Percentiles rank a stretch among this genome's conserved stretches.
Conservation (phyloP, 2,329 filamentous ascomycete species). For the Monascus ruber region DNA sequence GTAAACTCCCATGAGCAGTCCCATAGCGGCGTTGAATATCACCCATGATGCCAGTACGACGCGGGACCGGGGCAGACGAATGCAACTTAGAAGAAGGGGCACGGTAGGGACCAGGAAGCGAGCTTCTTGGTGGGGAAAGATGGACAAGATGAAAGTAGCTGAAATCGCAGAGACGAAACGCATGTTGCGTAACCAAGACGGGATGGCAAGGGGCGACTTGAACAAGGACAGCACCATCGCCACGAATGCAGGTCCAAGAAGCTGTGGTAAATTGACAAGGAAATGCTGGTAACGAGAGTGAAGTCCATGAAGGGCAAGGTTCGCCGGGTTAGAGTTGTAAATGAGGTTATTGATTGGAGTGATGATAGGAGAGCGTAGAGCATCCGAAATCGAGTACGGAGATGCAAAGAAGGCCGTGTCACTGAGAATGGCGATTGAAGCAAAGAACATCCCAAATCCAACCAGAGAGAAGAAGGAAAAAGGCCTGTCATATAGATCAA, state of each 20-base stretch:
- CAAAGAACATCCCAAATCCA: slow-evolving; percentile 54
- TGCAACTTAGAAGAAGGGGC: slow-evolving; percentile 40
- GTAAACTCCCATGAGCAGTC: slow-evolving; percentile 41
- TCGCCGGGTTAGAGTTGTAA: slow-evolving; percentile 60
- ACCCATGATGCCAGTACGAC: slow-evolving; percentile 36
- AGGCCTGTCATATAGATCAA: slow-evolving; percentile 38
- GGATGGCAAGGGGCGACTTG: slow-evolving; percentile 17
- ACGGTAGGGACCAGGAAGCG: slow-evolving; percentile 42
- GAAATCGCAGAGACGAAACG: slow-evolving; percentile 34
- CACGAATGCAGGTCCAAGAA: slow-evolving; percentile 58
- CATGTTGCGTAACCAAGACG: slow-evolving; percentile 25
- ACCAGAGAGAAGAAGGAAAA: slow-evolving; percentile 51
- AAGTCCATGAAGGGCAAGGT: slow-evolving; percentile 63
- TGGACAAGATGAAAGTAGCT: slow-evolving; percentile 32
- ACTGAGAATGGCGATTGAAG: slow-evolving; percentile 60
- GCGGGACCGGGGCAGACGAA: slow-evolving; percentile 30
- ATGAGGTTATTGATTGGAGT: slow-evolving; percentile 67
- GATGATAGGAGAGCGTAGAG: slow-evolving; percentile 50
- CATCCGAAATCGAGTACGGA: slow-evolving; percentile 23
- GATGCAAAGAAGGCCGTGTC: slow-evolving; percentile 73
- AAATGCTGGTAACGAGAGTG: slow-evolving; percentile 72
- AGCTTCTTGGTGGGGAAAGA: slow-evolving; percentile 42
- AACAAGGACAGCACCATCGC: slow-evolving; percentile 42
- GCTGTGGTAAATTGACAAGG: slow-evolving; percentile 57
- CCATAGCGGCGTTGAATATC: slow-evolving; percentile 38